Evolutionary conservation across 495 filamentous ascomycete species (phyloP), one percentile per base, ranked within the genome.

Genomic region (Chlorociboria aeruginascens): DNA sequence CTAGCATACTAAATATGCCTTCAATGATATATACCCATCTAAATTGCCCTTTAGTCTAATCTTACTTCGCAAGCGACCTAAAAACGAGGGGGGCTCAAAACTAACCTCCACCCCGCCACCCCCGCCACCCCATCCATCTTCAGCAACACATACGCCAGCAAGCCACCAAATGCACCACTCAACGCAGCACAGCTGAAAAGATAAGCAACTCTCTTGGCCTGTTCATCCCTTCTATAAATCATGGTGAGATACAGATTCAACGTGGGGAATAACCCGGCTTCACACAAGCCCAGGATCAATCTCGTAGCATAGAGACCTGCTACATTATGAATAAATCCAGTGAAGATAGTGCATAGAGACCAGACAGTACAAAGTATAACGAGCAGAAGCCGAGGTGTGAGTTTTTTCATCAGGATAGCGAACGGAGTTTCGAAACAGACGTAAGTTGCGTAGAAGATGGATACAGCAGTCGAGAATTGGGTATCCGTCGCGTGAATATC

Each of bases 141-240:
- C 1, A 64, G 49, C 46, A 90, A 86, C 1, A 66, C 81, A 46
- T 81, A 87, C 1, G 85, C 83, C 3, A 90, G 65, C 0, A 89
- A 66, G 0, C 86, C 86, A 16, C 86, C 86, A 50, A 78, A 79
- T 13, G 82, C 84, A 6, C 86, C 86, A 3, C 85, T 80, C 10
- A 88, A 68, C 1, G 86, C 85, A 2, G 86, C 76, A 36, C 74
- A 82, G 45, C 83, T 81, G 60, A 89, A 89, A 4, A 89, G 69
- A 55, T 86, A 86, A 0, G 80, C 78, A 4, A 86, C 79, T 25
- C 86, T 76, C 31, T 87, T 67, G 7, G 83, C 85, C 16, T 87
- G 73, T 54, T 89, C 83, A 7, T 72, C 70, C 51, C 83, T 82
- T 39, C 74, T 79, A 58, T 88, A 89, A 63, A 87, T 86, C 43